Percentiles rank a stretch among this genome's conserved stretches.
Conservation (phyloP, 2,329 filamentous ascomycete species). For the Bertia moriformis region DNA sequence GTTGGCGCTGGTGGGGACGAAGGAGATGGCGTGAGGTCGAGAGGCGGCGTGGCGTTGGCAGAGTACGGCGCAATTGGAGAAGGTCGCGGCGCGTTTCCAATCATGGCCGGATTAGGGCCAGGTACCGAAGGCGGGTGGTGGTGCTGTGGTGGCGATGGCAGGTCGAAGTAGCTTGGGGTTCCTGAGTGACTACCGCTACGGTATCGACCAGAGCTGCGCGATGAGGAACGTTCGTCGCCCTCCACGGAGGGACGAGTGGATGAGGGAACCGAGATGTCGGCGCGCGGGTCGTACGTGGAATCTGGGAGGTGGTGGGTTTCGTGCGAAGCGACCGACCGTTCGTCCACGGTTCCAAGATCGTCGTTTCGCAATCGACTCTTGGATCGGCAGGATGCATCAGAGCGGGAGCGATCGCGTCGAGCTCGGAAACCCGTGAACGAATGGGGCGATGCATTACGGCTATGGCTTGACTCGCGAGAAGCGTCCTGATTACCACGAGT, state of each 20-base stretch:
- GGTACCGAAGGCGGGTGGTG: conserved; percentile 6
- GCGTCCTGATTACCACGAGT: conserved; percentile 8
- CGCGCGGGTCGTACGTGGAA: conserved; percentile 9
- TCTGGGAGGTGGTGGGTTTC: conserved; percentile 11
- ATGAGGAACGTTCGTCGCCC: conserved; percentile 16
- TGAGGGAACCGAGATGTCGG: conserved; percentile 12
- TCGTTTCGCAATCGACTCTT: conserved; percentile 34
- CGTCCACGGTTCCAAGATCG: conserved; percentile 29
- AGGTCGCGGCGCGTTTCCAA: conserved; percentile 21
- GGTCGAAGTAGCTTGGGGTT: conserved; percentile 15
- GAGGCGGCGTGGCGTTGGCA: conserved; percentile 34
- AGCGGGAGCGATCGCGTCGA: conserved; percentile 35
- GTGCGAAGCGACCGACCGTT: conserved; percentile 19
- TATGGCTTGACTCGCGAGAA: conserved; percentile 18
- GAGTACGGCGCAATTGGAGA: conserved; percentile 30
- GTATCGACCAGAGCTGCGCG: conserved; percentile 19
- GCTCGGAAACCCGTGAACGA: conserved; percentile 18
- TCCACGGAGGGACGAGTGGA: conserved; percentile 21
- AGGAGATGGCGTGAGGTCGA: conserved; percentile 21
- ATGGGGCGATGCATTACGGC: conserved; percentile 16
- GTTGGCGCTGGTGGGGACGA: conserved; percentile 16
- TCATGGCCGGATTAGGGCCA: conserved; percentile 16
- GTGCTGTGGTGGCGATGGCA: conserved; percentile 8
- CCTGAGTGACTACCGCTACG: conserved; percentile 20
- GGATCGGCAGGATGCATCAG: conserved; percentile 34